Percentiles rank a stretch among this genome's conserved stretches.
These are phyloP conservation scores for Glycine soja DNA, from an alignment of 306 rosid species.

Conservation along the genomic window DNA sequence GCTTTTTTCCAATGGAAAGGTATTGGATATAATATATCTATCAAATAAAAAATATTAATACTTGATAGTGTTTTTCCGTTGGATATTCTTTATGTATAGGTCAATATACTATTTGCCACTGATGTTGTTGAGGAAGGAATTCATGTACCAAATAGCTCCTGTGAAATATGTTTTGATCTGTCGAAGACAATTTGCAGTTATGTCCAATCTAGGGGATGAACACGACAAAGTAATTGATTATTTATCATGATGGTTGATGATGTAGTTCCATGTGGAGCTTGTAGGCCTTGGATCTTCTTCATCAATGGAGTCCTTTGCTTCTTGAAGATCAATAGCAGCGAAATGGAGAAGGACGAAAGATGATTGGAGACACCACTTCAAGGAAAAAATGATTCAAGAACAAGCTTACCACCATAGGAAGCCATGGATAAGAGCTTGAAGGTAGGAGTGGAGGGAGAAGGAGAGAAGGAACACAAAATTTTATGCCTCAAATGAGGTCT, in stretches of 20 bases:
- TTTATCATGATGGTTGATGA: constrained; percentile 69
- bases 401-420: too few species aligned
- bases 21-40: constrained; percentile 34
- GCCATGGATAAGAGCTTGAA: too few species aligned
- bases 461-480: too few species aligned
- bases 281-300: too few species aligned
- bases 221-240: constrained; percentile 61
- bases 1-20: constrained; percentile 69
- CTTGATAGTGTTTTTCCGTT: constrained; percentile 26
- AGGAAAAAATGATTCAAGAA: too few species aligned
- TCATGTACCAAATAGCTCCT: constrained; percentile 74
- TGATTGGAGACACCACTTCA: too few species aligned
- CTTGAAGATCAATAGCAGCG: too few species aligned
- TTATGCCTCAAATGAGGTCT: too few species aligned
- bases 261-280: too few species aligned
- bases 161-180: constrained; percentile 72
- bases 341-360: too few species aligned
- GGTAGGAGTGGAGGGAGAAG: too few species aligned
- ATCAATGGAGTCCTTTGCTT: too few species aligned
- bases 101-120: constrained; percentile 74
- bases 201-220: constrained; percentile 77
- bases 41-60: not conserved
- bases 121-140: constrained; percentile 86
- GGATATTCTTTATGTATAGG: constrained; percentile 52
- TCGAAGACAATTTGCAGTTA: constrained; percentile 78